A percentile compares a stretch with the other conserved stretches of the same genome.
phyloP scores from a whole-genome alignment of 441 rosid genomes.

The Aleurites moluccanus region DNA sequence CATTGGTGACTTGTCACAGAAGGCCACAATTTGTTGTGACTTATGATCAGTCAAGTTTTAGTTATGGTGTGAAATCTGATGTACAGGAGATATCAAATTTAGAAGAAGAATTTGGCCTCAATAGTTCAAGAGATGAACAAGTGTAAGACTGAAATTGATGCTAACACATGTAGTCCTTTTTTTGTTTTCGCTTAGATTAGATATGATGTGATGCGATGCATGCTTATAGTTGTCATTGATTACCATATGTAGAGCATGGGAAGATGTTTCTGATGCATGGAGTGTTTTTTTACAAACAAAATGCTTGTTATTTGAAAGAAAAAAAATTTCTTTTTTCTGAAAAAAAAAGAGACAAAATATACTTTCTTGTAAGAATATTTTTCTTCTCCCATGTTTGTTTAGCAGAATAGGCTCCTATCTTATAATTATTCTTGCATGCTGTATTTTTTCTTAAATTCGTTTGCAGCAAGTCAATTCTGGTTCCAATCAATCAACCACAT shows the following conservation, averaged over 20 bases:
- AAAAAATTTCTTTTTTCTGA: neutral
- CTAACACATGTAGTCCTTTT: neutral
- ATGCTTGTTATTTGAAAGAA: neutral
- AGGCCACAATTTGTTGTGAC: constrained; percentile 31
- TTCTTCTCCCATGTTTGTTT: constrained; percentile 11
- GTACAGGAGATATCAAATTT: constrained; percentile 30
- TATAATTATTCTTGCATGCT: neutral
- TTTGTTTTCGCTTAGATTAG: neutral
- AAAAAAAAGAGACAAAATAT: neutral
- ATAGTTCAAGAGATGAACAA: constrained; percentile 31
- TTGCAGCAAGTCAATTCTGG: constrained; percentile 44
- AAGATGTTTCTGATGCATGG: neutral
- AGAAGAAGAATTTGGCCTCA: constrained; percentile 38
- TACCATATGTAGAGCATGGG: neutral
- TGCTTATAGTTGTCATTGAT: neutral
- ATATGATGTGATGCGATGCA: neutral
- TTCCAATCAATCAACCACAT: constrained; percentile 29
- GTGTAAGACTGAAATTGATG: constrained; percentile 43
- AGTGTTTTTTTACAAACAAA: neutral
- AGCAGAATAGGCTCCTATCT: neutral
- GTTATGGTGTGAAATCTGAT: constrained; percentile 43
- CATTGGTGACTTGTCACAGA: constrained; percentile 35
- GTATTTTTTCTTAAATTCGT: constrained; percentile 19
- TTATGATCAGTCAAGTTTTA: constrained; percentile 45
- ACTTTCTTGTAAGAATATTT: neutral